Percentiles rank a stretch among this genome's conserved stretches.
Evolutionary conservation across 2,329 filamentous ascomycete species (phyloP).

Genomic region (Talaromyces sp.): DNA sequence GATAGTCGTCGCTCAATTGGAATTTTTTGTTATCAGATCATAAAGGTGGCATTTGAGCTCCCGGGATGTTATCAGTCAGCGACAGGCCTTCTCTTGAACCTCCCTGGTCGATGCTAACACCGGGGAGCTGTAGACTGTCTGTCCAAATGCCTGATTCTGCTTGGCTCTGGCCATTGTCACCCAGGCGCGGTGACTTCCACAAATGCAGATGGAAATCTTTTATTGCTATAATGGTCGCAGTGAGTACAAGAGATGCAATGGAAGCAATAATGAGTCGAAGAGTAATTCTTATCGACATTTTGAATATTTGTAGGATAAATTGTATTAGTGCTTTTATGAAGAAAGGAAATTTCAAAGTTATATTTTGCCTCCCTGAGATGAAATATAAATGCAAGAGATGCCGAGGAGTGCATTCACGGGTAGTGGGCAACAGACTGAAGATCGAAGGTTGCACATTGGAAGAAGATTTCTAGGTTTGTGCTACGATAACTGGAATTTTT

Average conservation of each 20-base stretch:
- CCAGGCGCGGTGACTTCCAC: background rate
- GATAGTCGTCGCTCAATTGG: background rate
- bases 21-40: background rate
- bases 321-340: too few species aligned
- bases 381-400: background rate
- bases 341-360: too few species aligned
- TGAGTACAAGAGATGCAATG: slow-evolving; percentile 7
- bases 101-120: background rate
- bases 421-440: background rate
- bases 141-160: background rate
- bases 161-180: background rate
- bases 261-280: background rate
- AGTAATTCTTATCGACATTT: background rate
- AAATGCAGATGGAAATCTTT: background rate
- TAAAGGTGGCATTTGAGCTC: background rate
- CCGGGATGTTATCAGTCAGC: background rate
- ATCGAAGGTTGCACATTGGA: background rate
- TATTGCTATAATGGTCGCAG: background rate
- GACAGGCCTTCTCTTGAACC: background rate
- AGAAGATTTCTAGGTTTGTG: background rate
- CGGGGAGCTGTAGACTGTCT: background rate
- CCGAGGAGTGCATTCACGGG: background rate
- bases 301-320: too few species aligned
- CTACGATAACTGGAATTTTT: background rate
- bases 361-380: background rate